Base-by-base conservation (phyloP, 1,284 basidiomycete species). In the Leccinum huronense region DNA sequence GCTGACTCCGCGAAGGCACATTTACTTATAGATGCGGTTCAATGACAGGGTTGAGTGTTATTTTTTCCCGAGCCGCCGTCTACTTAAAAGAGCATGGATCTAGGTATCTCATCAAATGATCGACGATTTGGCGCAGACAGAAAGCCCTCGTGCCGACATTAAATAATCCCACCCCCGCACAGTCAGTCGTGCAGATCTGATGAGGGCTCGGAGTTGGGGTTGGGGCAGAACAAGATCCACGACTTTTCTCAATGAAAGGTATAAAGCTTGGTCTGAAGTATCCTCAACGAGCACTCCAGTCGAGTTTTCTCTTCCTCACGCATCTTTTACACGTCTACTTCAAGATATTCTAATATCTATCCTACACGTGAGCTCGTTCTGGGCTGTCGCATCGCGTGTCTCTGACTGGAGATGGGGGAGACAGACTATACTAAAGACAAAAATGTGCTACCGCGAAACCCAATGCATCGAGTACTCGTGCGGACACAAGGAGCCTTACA, bases 401-500 rank as follows among this genome's bases (percentile, higher is more conserved):
- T 56, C 71, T 77, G 56, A 74, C 69, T 57, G 23, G 42, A 33
- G 45, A 8, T 51, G 58, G 31, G 54, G 36, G 27, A 36, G 45
- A n/a, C 61, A 75, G 62, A 64, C 61, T 55, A 63, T 33, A 56
- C 58, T 59, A 45, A 51, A 23, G 48, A 56, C 64, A 61, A 48
- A 57, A 40, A 75, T 75, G 73, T 75, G 73, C 45, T 62, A 72
- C 68, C 73, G 73, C 63, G 72, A 77, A 38, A 16, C 55, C 51
- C 72, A 75, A 54, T 72, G 67, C 63, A 67, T 73, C 51, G 61
- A 68, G 58, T 68, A 62, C 60, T 5, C 58, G 11, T 75, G 73
- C 58, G 62, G 58, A 23, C 72, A 77, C 63, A 10, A 34, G 53
- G 65, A 75, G 45, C 74, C 73, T 4, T 59, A 72, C 45, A 71